Conservation (phyloP, 306 rosid genomes). For the Sophora flavescens region DNA sequence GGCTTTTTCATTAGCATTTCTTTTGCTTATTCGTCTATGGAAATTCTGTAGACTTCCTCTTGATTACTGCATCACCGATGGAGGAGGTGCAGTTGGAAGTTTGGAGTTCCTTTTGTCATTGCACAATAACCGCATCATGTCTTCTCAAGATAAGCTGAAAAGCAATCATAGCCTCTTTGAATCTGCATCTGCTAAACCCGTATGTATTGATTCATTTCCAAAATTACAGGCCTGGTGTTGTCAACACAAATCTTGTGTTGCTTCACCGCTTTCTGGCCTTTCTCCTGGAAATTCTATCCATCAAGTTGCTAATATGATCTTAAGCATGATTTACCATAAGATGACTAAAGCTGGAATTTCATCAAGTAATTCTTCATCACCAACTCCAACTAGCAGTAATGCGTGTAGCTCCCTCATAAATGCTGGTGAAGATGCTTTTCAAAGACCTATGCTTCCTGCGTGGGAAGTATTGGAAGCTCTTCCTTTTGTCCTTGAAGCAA, state of each 20-base stretch:
- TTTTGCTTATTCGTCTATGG: conserved; percentile 80
- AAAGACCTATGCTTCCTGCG: conserved; percentile 72
- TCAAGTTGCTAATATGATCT: conserved; percentile 68
- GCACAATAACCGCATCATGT: conserved; percentile 57
- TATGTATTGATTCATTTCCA: conserved; percentile 72
- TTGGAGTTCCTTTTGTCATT: conserved; percentile 80
- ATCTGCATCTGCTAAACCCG: conserved; percentile 51
- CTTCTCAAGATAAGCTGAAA: conserved; percentile 52
- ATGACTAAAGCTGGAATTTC: conserved; percentile 63
- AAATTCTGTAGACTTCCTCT: conserved; percentile 77
- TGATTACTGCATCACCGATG: conserved; percentile 66
- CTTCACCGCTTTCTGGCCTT: conserved; percentile 69
- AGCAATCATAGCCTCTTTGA: conserved; percentile 50
- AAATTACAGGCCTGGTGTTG: conserved; percentile 73
- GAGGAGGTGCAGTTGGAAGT: conserved; percentile 65
- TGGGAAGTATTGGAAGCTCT: conserved; percentile 86
- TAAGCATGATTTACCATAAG: conserved; percentile 77
- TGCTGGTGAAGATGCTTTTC: conserved; percentile 61
- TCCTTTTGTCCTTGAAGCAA: conserved; percentile 80
- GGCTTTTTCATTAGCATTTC: conserved; percentile 80
- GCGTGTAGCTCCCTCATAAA: conserved; percentile 54
- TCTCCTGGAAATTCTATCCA: conserved; percentile 71
- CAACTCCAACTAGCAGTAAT: conserved; percentile 54
- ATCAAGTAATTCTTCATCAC: conserved; percentile 57
- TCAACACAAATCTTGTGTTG: conserved; percentile 74